Conservation (phyloP, 192 early-diverging fungal genomes). For the Lobosporangium transversale region DNA sequence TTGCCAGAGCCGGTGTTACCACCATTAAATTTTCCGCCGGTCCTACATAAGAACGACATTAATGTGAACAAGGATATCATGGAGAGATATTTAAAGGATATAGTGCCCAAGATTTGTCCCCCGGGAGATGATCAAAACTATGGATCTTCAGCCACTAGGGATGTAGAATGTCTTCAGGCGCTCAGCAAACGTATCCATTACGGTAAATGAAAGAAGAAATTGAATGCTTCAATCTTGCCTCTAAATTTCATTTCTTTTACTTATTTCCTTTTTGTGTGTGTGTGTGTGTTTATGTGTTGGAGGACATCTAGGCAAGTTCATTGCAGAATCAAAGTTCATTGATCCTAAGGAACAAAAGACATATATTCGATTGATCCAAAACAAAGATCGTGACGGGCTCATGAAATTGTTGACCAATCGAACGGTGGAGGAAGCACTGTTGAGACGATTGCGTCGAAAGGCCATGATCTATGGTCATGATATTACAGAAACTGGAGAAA, state of each 20-base stretch:
- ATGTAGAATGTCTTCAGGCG: constrained; percentile 92
- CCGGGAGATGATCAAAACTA: constrained; percentile 89
- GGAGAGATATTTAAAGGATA: constrained; percentile 82
- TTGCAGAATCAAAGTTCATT: constrained; percentile 97
- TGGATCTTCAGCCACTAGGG: constrained; percentile 92
- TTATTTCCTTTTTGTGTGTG: too few species aligned
- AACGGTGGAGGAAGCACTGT: constrained; percentile 83
- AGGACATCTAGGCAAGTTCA: constrained; percentile 80
- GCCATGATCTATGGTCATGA: constrained; percentile 95
- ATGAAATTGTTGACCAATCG: constrained; percentile 90
- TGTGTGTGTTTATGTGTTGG: too few species aligned
- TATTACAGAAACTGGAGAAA: constrained; percentile 65
- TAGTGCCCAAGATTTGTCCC: constrained; percentile 80
- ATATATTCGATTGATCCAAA: constrained; percentile 81
- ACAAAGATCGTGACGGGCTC: constrained; percentile 77
- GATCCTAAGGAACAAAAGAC: constrained; percentile 76
- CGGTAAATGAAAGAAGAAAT: constrained; percentile 58
- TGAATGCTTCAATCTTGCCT: background rate
- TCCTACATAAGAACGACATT: constrained; percentile 79
- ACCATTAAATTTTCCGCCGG: constrained; percentile 78
- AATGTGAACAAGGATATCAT: constrained; percentile 90
- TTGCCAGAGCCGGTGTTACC: constrained; percentile 92
- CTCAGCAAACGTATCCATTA: constrained; percentile 95
- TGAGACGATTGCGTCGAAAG: constrained; percentile 86
- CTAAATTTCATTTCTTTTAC: too few species aligned